Evolutionary conservation across 805 yeast genomes (phyloP).

Genomic region (Candida koratica): DNA sequence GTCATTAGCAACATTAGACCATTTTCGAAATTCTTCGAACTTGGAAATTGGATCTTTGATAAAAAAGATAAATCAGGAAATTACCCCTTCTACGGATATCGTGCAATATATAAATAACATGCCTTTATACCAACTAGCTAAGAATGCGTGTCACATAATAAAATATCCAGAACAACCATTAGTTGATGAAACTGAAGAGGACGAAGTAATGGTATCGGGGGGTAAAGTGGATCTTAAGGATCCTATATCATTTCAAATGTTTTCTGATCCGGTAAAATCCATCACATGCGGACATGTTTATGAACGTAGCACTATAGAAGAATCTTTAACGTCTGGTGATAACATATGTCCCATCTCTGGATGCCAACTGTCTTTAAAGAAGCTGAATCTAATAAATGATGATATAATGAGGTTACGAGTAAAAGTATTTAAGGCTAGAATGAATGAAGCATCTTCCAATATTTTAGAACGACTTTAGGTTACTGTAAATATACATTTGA

Average conservation of each 20-base stretch:
- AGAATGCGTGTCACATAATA: slow-evolving; percentile 46
- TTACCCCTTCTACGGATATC: neutral
- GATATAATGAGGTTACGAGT: slow-evolving; percentile 55
- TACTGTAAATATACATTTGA: no score
- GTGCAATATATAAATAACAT: neutral
- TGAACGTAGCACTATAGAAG: slow-evolving; percentile 45
- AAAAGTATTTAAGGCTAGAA: slow-evolving; percentile 4
- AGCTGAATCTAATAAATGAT: slow-evolving; percentile 43
- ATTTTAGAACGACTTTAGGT: no score
- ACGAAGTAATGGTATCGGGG: slow-evolving; percentile 64
- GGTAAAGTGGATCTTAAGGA: slow-evolving; percentile 67
- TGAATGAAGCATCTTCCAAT: slow-evolving; percentile 2
- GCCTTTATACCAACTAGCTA: slow-evolving; percentile 25
- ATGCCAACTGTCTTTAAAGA: slow-evolving; percentile 38
- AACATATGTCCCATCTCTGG: slow-evolving; percentile 57
- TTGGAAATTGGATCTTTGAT: slow-evolving; percentile 5
- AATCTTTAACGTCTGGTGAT: slow-evolving; percentile 20
- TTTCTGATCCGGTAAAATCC: slow-evolving; percentile 54
- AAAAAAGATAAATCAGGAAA: neutral
- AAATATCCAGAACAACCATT: slow-evolving; percentile 60
- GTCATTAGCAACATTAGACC: slow-evolving; percentile 6
- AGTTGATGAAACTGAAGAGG: slow-evolving; percentile 48
- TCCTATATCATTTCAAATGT: slow-evolving; percentile 56
- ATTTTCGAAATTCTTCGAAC: neutral
- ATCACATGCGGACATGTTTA: slow-evolving; percentile 58